Conservation (phyloP, 2,329 filamentous ascomycete species). For the Cadophora sp. region DNA sequence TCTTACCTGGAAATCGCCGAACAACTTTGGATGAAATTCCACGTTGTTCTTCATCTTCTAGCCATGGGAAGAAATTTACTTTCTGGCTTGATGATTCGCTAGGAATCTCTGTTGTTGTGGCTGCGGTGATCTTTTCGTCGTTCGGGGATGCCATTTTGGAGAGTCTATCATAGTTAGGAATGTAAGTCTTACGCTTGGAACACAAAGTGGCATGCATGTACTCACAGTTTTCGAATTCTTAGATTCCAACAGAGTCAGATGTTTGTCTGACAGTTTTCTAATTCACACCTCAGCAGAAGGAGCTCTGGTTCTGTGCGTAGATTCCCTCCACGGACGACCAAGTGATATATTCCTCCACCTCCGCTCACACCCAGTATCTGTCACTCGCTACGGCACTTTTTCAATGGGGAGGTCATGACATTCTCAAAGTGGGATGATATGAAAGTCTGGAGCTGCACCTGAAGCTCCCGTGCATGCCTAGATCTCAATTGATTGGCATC, state of each 20-base stretch:
- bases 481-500: not conserved
- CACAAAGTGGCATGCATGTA: not conserved
- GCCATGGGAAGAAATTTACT: conserved; percentile 26
- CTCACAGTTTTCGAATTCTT: not conserved
- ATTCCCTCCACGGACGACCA: too few relatives aligned
- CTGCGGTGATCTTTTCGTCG: not conserved
- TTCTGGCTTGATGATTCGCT: conserved; percentile 13
- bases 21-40: conserved; percentile 11
- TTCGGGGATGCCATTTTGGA: not conserved
- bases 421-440: not conserved
- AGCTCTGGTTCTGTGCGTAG: too few relatives aligned
- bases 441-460: not conserved
- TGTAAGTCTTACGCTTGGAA: not conserved
- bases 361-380: not conserved
- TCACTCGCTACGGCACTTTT: not conserved
- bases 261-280: too few relatives aligned
- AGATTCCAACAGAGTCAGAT: too few relatives aligned
- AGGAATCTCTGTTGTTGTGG: conserved; percentile 13
- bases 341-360: too few relatives aligned
- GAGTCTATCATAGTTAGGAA: not conserved
- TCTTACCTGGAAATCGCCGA: conserved; percentile 15
- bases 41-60: conserved; percentile 20
- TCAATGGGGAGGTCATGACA: not conserved
- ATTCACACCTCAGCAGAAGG: too few relatives aligned
- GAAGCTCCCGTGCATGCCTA: not conserved